phyloP scores from a whole-genome alignment of 805 yeast genomes.

The Kurtzmaniella fragi region DNA sequence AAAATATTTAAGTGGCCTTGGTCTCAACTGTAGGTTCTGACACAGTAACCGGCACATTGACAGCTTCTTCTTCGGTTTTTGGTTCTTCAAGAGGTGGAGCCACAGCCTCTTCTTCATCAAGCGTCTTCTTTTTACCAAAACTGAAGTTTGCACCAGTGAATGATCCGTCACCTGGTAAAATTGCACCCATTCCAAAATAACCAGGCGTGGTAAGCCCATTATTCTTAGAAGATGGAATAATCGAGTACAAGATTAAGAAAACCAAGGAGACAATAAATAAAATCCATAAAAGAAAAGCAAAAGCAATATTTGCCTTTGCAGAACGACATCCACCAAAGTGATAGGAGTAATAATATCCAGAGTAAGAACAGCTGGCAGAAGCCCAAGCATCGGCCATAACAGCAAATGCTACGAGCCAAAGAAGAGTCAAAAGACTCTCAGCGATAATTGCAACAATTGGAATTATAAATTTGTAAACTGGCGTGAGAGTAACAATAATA shows the following conservation, averaged over 20 bases:
- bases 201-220: background rate
- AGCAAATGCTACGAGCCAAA: constrained; percentile 1
- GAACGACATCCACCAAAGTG: background rate
- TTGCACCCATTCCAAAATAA: background rate
- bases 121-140: too few relatives aligned
- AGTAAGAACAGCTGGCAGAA: background rate
- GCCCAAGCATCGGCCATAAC: background rate
- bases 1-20: too few relatives aligned
- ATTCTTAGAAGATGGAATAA: background rate
- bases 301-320: constrained; percentile 1
- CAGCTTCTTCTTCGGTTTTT: too few relatives aligned
- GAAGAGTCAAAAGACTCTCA: background rate
- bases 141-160: too few relatives aligned
- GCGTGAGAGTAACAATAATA: background rate
- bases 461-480: background rate
- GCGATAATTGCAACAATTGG: background rate
- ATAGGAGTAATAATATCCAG: background rate
- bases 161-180: background rate
- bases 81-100: too few relatives aligned
- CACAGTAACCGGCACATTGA: too few relatives aligned
- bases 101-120: too few relatives aligned
- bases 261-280: background rate
- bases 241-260: background rate
- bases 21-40: too few relatives aligned
- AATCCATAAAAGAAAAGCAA: background rate